Base-by-base conservation (phyloP, 441 rosid species). In the Syzygium malaccense region DNA sequence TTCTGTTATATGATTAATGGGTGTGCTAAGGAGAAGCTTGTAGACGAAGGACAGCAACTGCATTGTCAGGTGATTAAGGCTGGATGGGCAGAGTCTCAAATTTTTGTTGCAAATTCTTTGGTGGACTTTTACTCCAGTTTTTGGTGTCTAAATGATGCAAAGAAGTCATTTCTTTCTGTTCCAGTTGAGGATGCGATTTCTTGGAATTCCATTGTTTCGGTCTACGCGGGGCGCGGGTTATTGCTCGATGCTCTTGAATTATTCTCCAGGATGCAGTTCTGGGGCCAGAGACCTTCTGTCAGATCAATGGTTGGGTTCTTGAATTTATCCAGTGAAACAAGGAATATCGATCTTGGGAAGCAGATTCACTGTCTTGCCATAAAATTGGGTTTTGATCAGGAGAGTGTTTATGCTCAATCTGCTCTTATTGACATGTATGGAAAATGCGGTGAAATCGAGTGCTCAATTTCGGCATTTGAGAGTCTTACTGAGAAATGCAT, bases 111-210 rank as follows among this genome's bases (percentile, higher is more conserved):
- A 85, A 97, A 95, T 93, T 94, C 92, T 53, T 90, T 97, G 37
- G 96, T 96, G 88, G 98, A 96, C 86, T 93, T 94, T 62, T 95
- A 95, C 91, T 94, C 97, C 89, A 94, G 95, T 60, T 93, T 96
- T 87, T 91, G 93, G 51, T 88, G 89, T 86, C 88, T 94, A 79
- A 86, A 28, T 7, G 94, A 92, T 90, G 94, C 97, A 49, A 90
- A 33, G 91, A 92, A 88, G 89, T 92, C 96, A 30, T 95, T 96
- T 85, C 86, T 66, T 86, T 92, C 87, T 85, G 89, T 97, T 87
- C 90, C 90, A 2, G 88, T 87, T 66, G 87, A 88, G 91, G 96
- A 94, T 91, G 94, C 95, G 41, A 91, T 97, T 87, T 96, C 99
- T 0, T 97, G 97, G 98, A 95, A 97, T 90, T 97, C 98, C 17